A percentile compares a stretch with the other conserved stretches of the same genome.
phyloP scores from a whole-genome alignment of 75 land plant genomes.

The Gnetum montanum region DNA sequence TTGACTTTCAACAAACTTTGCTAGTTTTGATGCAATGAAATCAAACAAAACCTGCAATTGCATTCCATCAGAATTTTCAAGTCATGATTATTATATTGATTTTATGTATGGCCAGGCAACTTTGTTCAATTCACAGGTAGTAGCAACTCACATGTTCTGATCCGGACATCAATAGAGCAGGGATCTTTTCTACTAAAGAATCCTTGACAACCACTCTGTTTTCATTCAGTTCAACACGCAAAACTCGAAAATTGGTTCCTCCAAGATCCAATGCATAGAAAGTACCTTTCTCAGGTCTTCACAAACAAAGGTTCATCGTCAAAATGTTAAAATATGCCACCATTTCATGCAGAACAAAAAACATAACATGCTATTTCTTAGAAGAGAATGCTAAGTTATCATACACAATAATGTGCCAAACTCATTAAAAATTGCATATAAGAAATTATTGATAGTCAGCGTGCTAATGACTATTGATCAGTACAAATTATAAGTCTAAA shows the following conservation, averaged over 20 bases:
- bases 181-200: conserved; percentile 43
- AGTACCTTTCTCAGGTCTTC: conserved; percentile 60
- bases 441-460: too few species aligned
- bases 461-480: too few species aligned
- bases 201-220: conserved; percentile 41
- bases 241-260: conserved; percentile 63
- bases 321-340: too few species aligned
- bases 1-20: conserved; percentile 35
- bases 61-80: not conserved
- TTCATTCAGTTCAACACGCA: conserved; percentile 57
- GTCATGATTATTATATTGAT: too few species aligned
- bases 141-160: conserved; percentile 23
- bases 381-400: too few species aligned
- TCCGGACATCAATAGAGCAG: conserved; percentile 42
- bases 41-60: conserved; percentile 44
- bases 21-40: conserved; percentile 37
- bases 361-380: too few species aligned
- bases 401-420: too few species aligned
- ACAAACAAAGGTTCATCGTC: not conserved
- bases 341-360: too few species aligned
- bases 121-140: too few species aligned
- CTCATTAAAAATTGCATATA: too few species aligned
- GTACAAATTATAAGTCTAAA: too few species aligned
- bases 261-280: conserved; percentile 71
- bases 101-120: too few species aligned